A percentile compares a stretch with the other conserved stretches of the same genome.
Evolutionary conservation across 140 eudicot species (phyloP).

Genomic region (Flaveria floridana): DNA sequence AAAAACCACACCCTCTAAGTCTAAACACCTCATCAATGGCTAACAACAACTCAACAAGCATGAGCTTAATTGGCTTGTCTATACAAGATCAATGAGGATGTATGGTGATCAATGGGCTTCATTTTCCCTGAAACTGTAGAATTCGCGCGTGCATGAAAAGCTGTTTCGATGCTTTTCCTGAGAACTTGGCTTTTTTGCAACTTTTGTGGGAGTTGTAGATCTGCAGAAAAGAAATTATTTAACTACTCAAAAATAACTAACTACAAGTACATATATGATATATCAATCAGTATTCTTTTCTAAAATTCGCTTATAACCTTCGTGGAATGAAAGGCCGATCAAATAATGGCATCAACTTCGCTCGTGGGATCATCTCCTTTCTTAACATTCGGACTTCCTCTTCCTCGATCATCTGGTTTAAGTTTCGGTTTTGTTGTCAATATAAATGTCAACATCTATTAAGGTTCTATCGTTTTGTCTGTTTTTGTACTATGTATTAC

Average conservation of each 20-base stretch:
- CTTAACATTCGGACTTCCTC: slow-evolving; percentile 68
- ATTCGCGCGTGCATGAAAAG: slow-evolving; percentile 40
- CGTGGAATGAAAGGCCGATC: slow-evolving; percentile 71
- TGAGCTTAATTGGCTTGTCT: background rate
- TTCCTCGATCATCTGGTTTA: slow-evolving; percentile 60
- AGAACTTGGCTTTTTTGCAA: slow-evolving; percentile 50
- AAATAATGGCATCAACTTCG: slow-evolving; percentile 73
- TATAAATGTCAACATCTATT: background rate
- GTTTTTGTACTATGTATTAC: background rate
- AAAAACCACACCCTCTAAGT: slow-evolving; percentile 25
- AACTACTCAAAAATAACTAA: background rate
- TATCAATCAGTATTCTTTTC: background rate
- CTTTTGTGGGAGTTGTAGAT: slow-evolving; percentile 60
- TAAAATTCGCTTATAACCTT: slow-evolving; percentile 42
- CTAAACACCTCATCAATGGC: slow-evolving; percentile 26
- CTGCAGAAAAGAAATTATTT: slow-evolving; percentile 33
- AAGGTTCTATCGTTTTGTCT: background rate
- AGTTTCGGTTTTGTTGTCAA: slow-evolving; percentile 12
- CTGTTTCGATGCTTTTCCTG: slow-evolving; percentile 40
- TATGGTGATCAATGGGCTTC: slow-evolving; percentile 36
- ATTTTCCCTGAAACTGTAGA: slow-evolving; percentile 27
- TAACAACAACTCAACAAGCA: slow-evolving; percentile 20
- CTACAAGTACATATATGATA: background rate
- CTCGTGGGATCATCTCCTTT: slow-evolving; percentile 81
- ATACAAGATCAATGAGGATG: slow-evolving; percentile 21